Evolutionary conservation across 2,329 filamentous ascomycete species (phyloP).

Genomic region (Mollisia scopiformis): DNA sequence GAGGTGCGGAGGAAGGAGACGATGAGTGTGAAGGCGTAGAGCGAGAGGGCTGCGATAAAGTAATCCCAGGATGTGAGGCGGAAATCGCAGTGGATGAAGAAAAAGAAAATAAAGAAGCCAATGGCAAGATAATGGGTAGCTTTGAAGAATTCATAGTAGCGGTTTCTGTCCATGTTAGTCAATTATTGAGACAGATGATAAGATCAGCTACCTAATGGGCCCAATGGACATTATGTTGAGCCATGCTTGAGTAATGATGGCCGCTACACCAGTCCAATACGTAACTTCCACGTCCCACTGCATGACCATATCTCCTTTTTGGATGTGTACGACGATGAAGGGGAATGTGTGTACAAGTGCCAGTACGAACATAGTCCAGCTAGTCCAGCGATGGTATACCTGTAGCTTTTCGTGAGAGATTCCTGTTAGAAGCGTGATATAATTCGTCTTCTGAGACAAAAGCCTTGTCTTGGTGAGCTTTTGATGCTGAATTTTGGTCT

Average conservation of each 20-base stretch:
- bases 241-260: constrained; percentile 78
- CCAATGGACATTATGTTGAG: constrained; percentile 80
- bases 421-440: constrained; percentile 80
- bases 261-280: constrained; percentile 83
- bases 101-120: constrained; percentile 75
- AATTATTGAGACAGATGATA: too few species aligned
- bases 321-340: constrained; percentile 85
- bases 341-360: constrained; percentile 82
- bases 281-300: constrained; percentile 64
- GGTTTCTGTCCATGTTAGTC: too few species aligned
- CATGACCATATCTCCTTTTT: constrained; percentile 75
- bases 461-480: not conserved
- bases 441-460: constrained; percentile 79
- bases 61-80: constrained; percentile 88
- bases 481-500: not conserved
- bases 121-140: constrained; percentile 79
- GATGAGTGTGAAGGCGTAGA: constrained; percentile 60
- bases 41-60: constrained; percentile 75
- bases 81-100: constrained; percentile 96
- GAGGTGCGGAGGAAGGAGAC: constrained; percentile 73
- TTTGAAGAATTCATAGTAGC: constrained; percentile 78
- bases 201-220: too few species aligned
- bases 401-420: constrained; percentile 90
- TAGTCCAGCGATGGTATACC: constrained; percentile 87
- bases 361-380: constrained; percentile 80